These are phyloP conservation scores for Alternaria gaisen DNA, from an alignment of 2,329 filamentous ascomycete species.

Conservation along the genomic window DNA sequence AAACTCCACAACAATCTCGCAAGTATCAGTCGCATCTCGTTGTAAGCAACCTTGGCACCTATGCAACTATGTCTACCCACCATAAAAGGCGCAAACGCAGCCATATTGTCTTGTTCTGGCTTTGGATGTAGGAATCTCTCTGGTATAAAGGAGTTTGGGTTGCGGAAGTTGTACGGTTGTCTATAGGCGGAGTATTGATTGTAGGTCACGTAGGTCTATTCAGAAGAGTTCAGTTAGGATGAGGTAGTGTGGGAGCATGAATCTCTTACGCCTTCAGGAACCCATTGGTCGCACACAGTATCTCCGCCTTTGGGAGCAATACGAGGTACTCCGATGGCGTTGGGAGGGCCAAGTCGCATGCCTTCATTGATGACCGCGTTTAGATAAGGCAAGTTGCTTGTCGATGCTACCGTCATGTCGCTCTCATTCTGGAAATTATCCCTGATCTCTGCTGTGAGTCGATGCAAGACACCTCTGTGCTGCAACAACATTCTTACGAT, in stretches of 20 bases:
- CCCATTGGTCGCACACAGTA: conserved; percentile 31
- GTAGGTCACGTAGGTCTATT: conserved; percentile 39
- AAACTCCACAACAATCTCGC: conserved; percentile 54
- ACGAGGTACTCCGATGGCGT: conserved; percentile 27
- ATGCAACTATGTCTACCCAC: conserved; percentile 41
- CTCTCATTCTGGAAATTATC: conserved; percentile 29
- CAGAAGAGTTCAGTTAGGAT: neutral
- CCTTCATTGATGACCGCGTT: conserved; percentile 51
- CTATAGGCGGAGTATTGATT: conserved; percentile 42
- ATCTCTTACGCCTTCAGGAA: conserved; percentile 32
- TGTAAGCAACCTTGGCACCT: conserved; percentile 41
- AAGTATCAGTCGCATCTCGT: conserved; percentile 49
- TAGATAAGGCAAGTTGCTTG: conserved; percentile 35
- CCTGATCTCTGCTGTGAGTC: conserved; percentile 37
- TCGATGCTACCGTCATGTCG: conserved; percentile 34
- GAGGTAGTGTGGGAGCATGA: neutral
- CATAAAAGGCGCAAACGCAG: conserved; percentile 37
- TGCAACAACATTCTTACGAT: conserved; percentile 46
- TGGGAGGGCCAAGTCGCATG: conserved; percentile 43
- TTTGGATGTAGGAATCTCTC: conserved; percentile 43
- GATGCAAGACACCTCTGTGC: conserved; percentile 36
- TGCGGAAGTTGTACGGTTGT: conserved; percentile 38
- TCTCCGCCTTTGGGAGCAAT: conserved; percentile 35
- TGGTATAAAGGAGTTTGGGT: conserved; percentile 44
- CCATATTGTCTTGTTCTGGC: conserved; percentile 31